phyloP scores from a whole-genome alignment of 2,329 filamentous ascomycete species.

The Penicillium sumatraense region DNA sequence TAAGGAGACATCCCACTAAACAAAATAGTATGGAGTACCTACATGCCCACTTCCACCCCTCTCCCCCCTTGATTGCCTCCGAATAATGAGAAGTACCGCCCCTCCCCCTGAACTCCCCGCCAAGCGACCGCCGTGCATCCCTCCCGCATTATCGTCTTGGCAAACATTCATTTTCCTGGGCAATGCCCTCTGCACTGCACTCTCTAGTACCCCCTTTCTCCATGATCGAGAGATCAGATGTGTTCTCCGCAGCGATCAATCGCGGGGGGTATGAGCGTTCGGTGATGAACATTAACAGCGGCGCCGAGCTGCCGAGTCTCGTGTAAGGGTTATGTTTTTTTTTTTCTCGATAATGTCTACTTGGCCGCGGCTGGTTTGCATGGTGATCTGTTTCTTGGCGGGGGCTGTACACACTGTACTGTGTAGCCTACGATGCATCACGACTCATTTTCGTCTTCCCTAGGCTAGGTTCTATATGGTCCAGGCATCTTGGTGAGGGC shows the following conservation, averaged over 20 bases:
- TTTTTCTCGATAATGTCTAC: slow-evolving; percentile 12
- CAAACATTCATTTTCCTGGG: slow-evolving; percentile 4
- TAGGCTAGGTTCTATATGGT: not conserved
- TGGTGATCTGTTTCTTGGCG: slow-evolving; percentile 18
- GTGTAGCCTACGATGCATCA: not conserved
- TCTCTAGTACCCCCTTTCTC: slow-evolving; percentile 14
- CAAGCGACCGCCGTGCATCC: slow-evolving; percentile 35
- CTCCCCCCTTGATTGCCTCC: slow-evolving; percentile 19
- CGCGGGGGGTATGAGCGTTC: slow-evolving; percentile 18
- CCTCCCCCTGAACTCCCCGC: slow-evolving; percentile 20
- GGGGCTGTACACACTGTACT: slow-evolving; percentile 16
- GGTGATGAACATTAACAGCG: too few species aligned
- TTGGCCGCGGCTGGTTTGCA: not conserved
- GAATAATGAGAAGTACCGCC: not conserved
- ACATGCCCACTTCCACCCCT: not conserved
- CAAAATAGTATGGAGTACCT: not conserved
- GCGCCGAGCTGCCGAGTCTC: not conserved
- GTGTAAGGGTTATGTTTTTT: slow-evolving; percentile 14
- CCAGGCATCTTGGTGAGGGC: not conserved
- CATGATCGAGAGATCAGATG: not conserved
- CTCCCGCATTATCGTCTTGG: slow-evolving; percentile 34
- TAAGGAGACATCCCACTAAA: not conserved
- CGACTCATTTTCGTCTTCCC: not conserved
- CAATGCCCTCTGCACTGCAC: not conserved
- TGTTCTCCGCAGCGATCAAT: not conserved